A percentile compares a stretch with the other conserved stretches of the same genome.
Conservation (phyloP, 2,329 filamentous ascomycete genomes). For the Hirsutella minnesotensis region DNA sequence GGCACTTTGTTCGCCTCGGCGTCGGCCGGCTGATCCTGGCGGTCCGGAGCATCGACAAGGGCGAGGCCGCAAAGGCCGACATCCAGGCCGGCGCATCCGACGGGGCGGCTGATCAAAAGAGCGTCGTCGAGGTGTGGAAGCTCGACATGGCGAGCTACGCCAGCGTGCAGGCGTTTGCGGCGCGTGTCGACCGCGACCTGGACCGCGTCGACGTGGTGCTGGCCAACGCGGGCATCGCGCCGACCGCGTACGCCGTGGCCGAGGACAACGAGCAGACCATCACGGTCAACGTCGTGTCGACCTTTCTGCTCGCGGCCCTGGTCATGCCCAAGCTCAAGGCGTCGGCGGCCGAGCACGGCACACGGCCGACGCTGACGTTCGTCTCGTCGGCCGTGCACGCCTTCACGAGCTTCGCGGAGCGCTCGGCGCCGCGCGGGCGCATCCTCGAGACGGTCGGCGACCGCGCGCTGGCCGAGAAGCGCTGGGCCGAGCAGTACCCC, state of each 20-base stretch:
- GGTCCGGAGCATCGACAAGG: constrained; percentile 15
- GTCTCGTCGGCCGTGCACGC: constrained; percentile 13
- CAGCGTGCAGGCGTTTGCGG: constrained; percentile 32
- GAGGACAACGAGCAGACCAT: constrained; percentile 36
- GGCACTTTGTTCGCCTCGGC: constrained; percentile 19
- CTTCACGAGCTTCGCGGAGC: neutral
- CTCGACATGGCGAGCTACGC: constrained; percentile 36
- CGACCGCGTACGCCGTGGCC: constrained; percentile 15
- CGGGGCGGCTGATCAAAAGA: constrained; percentile 8
- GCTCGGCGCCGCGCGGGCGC: constrained; percentile 4
- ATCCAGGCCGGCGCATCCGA: constrained; percentile 15
- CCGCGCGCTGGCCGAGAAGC: constrained; percentile 4
- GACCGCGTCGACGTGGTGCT: constrained; percentile 30
- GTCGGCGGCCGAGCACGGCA: constrained; percentile 14
- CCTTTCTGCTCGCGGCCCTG: constrained; percentile 35
- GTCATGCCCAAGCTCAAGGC: constrained; percentile 38
- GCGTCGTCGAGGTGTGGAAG: constrained; percentile 34
- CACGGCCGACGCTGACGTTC: constrained; percentile 14
- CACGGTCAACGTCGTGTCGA: constrained; percentile 41
- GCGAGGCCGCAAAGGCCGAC: constrained; percentile 23
- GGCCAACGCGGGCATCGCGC: constrained; percentile 28
- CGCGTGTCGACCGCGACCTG: constrained; percentile 18
- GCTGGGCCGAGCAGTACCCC: constrained; percentile 10
- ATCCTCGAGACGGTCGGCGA: constrained; percentile 18
- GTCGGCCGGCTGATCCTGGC: constrained; percentile 23